Base-by-base conservation (phyloP, 1,139 yeast species). In the Saccharomyces pastorianus region DNA sequence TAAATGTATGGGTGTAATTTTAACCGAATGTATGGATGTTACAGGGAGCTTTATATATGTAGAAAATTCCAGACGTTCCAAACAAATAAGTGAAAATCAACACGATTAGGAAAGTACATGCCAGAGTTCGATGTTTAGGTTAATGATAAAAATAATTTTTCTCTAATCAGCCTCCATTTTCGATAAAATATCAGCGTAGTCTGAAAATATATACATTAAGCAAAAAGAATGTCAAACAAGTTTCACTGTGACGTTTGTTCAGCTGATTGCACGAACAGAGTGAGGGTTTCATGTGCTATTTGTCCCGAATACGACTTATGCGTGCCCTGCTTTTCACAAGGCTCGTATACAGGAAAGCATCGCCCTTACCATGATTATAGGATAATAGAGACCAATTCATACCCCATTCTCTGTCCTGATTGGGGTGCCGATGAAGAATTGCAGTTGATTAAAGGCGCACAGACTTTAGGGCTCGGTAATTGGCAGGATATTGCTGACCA, bases 391-490 rank as follows among this genome's bases (percentile, higher is more conserved):
- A 96, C 95, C 63, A 93, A 91, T 66, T 88, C 96, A 4, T 93
- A 89, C 66, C 99, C 99, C 0, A 88, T 95, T 25, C 85, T 93
- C 62, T 88, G 83, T 53, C 81, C 80, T 55, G 93, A 86, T 51
- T 93, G 99, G 99, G 99, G 99, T 32, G 99, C 99, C 0, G 99
- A 93, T 71, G 99, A 93, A 70, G 99, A 93, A 69, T 69, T 91
- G 57, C 74, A 89, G 50, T 75, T 93, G 57, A 80, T 95, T 23
- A 96, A 90, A 69, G 99, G 98, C 6, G 85, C 96, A 52, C 96
- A 91, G 69, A 85, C 88, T 5, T 79, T 81, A 54, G 99, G 99
- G 0, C 74, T 91, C 55, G 99, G 99, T 4, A 91, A 91, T 69
- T 93, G 99, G 99, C 96, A 88, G 63, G 99, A 93, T 70, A 82